Evolutionary conservation across 2,329 filamentous ascomycete species (phyloP), one percentile per base, ranked within the genome.

Genomic region (Trichoderma koningiopsis): DNA sequence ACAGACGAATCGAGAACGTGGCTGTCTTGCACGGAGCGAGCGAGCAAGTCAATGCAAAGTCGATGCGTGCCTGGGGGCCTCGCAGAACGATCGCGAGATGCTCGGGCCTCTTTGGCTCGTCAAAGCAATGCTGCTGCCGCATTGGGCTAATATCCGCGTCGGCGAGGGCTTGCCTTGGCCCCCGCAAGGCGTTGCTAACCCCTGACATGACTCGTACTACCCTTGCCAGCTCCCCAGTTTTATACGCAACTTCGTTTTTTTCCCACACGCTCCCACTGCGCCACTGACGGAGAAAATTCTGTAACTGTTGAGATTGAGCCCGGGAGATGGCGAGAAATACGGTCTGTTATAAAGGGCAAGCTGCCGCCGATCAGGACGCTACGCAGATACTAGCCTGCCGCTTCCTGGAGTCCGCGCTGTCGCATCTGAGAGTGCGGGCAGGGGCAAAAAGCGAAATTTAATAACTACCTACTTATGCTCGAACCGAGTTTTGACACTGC

Each of bases 141-240:
- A 13, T 31, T 35, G 33, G 55, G 55, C 55, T 22, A 33, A 58
- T 33, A 58, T 33, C 33, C 55, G 55, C 55, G 31, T 35, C 55
- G 29, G 31, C 22, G 29, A 33, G 19, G 29, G 55, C 55, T 58
- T 31, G 55, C 14, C n/a, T 58, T 33, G 6, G 33, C 33, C 55
- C 33, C 55, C 55, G 55, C 55, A 58, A 22, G 16, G 16, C 7
- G 55, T 13, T 58, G 55, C 55, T 58, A 58, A 33, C 55, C 55
- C 55, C 55, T 58, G 55, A 58, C 55, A 58, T 58, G 55, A 58
- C 55, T 58, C 55, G 55, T 58, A 33, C n/a, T n/a, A 31, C 13
- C 55, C 55, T 6, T 6, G 55, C 3, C 5, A 3, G 55, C 33
- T 58, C 55, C 55, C 55, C 55, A 31, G 31, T 58, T 58, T n/a